Evolutionary conservation across 1,139 yeast genomes (phyloP), one percentile per base, ranked within the genome.

Genomic region (Sugiyamaella xylanicola): DNA sequence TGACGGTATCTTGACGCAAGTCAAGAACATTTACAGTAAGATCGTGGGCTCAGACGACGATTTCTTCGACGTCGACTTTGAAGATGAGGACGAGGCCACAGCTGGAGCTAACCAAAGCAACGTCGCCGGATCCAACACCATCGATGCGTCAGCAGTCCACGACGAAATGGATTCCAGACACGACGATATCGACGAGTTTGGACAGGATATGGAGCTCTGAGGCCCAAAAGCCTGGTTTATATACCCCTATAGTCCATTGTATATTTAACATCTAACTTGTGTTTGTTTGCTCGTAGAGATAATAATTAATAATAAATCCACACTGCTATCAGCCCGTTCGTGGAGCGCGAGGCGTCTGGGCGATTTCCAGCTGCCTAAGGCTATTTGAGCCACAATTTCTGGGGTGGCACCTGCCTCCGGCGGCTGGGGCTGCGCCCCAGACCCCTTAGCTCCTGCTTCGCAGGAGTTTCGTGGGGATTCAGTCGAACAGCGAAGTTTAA

Each of bases 41-140:
- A 83, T 92, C 60, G 95, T 95, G 3, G 98, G 98, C 2, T 82
- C 95, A 3, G 95, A 88, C 68, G 98, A 92, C 64, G 98, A 92
- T 71, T 92, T 92, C 73, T 92, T 92, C 67, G 97, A 90, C 71
- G 90, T 92, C 36, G 98, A 92, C 72, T 92, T 92, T 68, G 98
- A 92, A 72, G 98, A 92, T 69, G 97, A 91, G 19, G 96, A 88
- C 54, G 93, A 86, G 29, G 39, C 71, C 63, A 45, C 8, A 4
- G 16, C 13, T n/a, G 20, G 20, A 1, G 17, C 41, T 4, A 37
- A 22, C 22, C 4, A 22, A 40, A 25, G 25, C 36, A 27, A 20
- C 11, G 29, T 20, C 51, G 32, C 55, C 45, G 21, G 56, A 4
- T 2, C 42, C 17, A 37, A 36, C 32, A 17, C 42, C 3, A 22